Evolutionary conservation across 2,329 filamentous ascomycete genomes (phyloP), one percentile per base, ranked within the genome.

Genomic region (Aotearoamyces nothofagi): DNA sequence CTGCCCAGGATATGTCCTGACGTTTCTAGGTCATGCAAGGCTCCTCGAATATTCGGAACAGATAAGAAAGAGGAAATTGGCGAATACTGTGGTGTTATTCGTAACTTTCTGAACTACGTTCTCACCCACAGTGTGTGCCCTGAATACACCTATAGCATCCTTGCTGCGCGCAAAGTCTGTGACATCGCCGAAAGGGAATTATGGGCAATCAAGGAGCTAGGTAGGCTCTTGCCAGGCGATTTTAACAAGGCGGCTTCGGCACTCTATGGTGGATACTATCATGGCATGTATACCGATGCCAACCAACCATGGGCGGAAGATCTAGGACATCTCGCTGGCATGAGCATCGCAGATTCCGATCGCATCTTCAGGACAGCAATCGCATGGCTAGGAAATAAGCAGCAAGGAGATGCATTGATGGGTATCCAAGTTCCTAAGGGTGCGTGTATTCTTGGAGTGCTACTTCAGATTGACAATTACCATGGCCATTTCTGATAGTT

Each of bases 41-140:
- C 79, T 5, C 62, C 68, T 0, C 56, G 56, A 15, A 56, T 68
- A 20, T 67, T 69, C 20, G 60, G 67, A 11, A 67, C 69, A 27
- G 64, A 72, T 9, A 59, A 54, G 4, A 47, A 60, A 10, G 47
- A 55, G 0, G 53, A 63, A 9, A 62, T 84, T 36, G 54, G 64
- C n/a, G 52, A 63, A 5, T 72, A 71, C 3, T 69, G 75, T 12
- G 63, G 66, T 17, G 69, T 92, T 1, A 61, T 94, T 22, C 69
- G 71, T 34, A 92, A 90, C 46, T 96, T 96, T 47, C 69, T 93
- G 38, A 80, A 82, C 39, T 98, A 94, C 40, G 60, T 96, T 1
- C 60, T 86, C 7, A 69, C 78, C 35, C 86, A 96, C 45, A 68
- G 79, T 20, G 87, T 92, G 10, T 93, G 84, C 44, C 77, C 79